Conservation (phyloP, 2,329 filamentous ascomycete genomes). For the Mollisiaceae sp. region DNA sequence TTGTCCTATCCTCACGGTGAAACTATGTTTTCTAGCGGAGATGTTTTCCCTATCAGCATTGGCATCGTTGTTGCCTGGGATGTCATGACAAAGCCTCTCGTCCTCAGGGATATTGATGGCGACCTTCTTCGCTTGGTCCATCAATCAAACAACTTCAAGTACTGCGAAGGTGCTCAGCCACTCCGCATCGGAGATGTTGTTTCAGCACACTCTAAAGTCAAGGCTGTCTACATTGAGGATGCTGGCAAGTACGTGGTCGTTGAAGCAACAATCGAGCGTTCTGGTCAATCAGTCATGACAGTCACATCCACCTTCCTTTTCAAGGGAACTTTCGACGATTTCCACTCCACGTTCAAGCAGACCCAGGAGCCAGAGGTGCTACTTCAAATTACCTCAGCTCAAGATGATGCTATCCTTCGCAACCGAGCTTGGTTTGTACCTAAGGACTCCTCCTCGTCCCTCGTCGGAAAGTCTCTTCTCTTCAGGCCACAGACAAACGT, state of each 20-base stretch:
- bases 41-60: slow-evolving; percentile 81
- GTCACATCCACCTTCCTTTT: slow-evolving; percentile 97
- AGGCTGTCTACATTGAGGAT: slow-evolving; percentile 94
- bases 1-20: slow-evolving; percentile 5
- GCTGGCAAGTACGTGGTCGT: slow-evolving; percentile 99
- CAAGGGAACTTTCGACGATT: slow-evolving; percentile 87
- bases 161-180: slow-evolving; percentile 89
- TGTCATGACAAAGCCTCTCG: slow-evolving; percentile 97
- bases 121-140: slow-evolving; percentile 94
- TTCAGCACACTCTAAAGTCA: slow-evolving; percentile 88
- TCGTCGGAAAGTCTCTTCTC: slow-evolving; percentile 3
- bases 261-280: slow-evolving; percentile 85
- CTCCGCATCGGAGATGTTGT: slow-evolving; percentile 92
- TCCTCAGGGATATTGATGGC: slow-evolving; percentile 81
- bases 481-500: slow-evolving; percentile 1
- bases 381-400: slow-evolving; percentile 2
- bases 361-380: slow-evolving; percentile 2
- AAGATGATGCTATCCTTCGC: slow-evolving; percentile 1
- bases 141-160: slow-evolving; percentile 92
- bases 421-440: slow-evolving; percentile 3
- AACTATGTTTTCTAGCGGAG: slow-evolving; percentile 4
- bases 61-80: slow-evolving; percentile 95
- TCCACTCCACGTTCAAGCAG: slow-evolving; percentile 79
- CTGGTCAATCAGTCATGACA: slow-evolving; percentile 87
- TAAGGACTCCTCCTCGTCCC: not conserved